phyloP scores from a whole-genome alignment of 208 protist genomes.

The Wallacemonas sp. region DNA sequence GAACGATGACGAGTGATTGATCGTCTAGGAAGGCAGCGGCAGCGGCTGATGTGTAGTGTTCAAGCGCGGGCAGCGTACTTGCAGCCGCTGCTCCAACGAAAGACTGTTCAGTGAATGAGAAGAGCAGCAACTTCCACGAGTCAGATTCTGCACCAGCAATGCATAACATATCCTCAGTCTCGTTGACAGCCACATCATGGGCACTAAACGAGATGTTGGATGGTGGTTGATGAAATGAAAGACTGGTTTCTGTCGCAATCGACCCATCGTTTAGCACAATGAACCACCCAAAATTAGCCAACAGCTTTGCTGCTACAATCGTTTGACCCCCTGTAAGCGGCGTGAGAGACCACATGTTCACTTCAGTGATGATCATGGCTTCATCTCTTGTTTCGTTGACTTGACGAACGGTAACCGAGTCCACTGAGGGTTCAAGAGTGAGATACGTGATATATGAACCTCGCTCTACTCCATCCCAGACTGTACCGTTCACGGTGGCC shows the following conservation, averaged over 20 bases:
- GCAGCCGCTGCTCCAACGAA: neutral
- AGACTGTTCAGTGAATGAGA: neutral
- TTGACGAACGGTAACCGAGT: neutral
- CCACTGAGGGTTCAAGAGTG: neutral
- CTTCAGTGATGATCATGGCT: neutral
- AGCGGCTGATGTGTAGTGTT: neutral
- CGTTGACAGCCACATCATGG: neutral
- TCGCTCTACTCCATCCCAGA: neutral
- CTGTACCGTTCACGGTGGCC: neutral
- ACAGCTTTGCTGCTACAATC: neutral
- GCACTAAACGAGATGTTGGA: neutral
- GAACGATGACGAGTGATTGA: neutral
- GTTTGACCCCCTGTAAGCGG: neutral
- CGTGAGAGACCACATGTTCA: neutral
- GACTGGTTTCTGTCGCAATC: neutral
- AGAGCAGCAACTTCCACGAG: neutral
- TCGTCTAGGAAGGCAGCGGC: neutral
- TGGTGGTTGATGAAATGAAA: neutral
- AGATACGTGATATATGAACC: neutral
- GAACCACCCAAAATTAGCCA: neutral
- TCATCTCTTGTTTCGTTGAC: neutral
- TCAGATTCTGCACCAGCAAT: neutral
- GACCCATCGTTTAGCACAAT: conserved; percentile 4
- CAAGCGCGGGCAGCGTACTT: neutral
- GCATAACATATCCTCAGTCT: neutral